Conservation (phyloP, 2,329 filamentous ascomycete species). For the Rosellinia necatrix region DNA sequence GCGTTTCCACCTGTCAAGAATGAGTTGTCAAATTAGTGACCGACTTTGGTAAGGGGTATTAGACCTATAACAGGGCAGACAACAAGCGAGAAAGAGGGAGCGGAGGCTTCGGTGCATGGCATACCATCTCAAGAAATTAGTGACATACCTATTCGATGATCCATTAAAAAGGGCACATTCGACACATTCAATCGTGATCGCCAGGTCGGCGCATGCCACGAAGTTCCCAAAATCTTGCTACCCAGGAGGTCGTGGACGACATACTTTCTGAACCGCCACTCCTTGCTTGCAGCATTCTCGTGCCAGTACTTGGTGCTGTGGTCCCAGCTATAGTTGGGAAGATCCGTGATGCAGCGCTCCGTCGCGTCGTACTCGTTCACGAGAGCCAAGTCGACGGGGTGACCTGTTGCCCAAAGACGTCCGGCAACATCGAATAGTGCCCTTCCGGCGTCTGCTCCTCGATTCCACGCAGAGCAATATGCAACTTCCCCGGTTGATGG, state of each 20-base stretch:
- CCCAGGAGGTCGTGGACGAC: constrained; percentile 31
- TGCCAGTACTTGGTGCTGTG: constrained; percentile 32
- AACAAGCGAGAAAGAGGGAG: neutral
- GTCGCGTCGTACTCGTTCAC: constrained; percentile 29
- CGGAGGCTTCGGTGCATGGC: neutral
- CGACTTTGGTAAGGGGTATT: neutral
- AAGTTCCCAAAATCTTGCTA: constrained; percentile 24
- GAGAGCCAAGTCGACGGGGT: constrained; percentile 15
- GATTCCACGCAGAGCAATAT: constrained; percentile 20
- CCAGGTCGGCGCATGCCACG: constrained; percentile 28
- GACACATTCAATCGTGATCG: constrained; percentile 8
- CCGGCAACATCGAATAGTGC: constrained; percentile 32
- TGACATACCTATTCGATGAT: constrained; percentile 48
- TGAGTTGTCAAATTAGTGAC: neutral
- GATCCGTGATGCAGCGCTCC: constrained; percentile 25
- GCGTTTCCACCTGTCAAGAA: neutral
- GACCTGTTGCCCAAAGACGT: constrained; percentile 27
- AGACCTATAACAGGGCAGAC: neutral
- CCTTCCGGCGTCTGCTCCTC: constrained; percentile 21
- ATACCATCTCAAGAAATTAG: neutral
- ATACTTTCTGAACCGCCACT: constrained; percentile 30
- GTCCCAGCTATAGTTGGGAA: constrained; percentile 37
- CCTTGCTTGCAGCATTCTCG: constrained; percentile 29
- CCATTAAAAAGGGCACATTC: constrained; percentile 47
- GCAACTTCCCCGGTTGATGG: neutral